Evolutionary conservation across 345 rosid species (phyloP), one percentile per base, ranked within the genome.

Genomic region (Durio zibethinus): DNA sequence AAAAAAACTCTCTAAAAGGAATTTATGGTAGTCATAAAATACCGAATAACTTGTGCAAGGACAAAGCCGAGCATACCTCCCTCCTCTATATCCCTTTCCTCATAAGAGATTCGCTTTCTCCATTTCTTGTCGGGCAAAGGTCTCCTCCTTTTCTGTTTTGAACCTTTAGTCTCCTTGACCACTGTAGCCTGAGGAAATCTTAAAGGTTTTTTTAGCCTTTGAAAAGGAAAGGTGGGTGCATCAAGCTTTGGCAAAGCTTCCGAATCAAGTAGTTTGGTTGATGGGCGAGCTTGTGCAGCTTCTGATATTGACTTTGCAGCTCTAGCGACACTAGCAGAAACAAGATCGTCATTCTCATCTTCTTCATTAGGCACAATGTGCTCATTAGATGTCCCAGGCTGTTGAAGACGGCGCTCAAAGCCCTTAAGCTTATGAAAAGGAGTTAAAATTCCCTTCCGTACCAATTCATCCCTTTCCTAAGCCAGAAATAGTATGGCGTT

Each of bases 381-480:
- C n/a, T 70, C 47, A 80, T 81, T 71, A 71, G 97, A 36, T 5
- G 5, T 5, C 40, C 86, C 89, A 72, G 90, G 85, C 71, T 85
- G 91, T 87, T 89, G 94, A 81, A 94, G 88, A 27, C 90, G 75
- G 42, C 98, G 97, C 77, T 94, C 98, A 83, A 86, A 94, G 62
- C 98, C 97, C 83, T 91, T 87, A 18, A 94, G 95, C 89, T 86
- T 86, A 82, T 93, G 94, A 85, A 94, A 94, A 43, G 97, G 98
- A 84, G 98, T 93, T 79, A 93, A 88, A 57, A 93, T 83, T 81
- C 97, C 98, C 85, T 91, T 94, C 59, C 98, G 88, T 42, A 94
- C 93, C 89, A 94, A 76, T 79, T 90, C 91, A 88, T 94, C 98
- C 88, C 98, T 91, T 91, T 93, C 94, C 97, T 94, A 85, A 76